These are phyloP conservation scores for Kuraishia capsulata DNA, from an alignment of 805 yeast genomes.

Conservation along the genomic window DNA sequence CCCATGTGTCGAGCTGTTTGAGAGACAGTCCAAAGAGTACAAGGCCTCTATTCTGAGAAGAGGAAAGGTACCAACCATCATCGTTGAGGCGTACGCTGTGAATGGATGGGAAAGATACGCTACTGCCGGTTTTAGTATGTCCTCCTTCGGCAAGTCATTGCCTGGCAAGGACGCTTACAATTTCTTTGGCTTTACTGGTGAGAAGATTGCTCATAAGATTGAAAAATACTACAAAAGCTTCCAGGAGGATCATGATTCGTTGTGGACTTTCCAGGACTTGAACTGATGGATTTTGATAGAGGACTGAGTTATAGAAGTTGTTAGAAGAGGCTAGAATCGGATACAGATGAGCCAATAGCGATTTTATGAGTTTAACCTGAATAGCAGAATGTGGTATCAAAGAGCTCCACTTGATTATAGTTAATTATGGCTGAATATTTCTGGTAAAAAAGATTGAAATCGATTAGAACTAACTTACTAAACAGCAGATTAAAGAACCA, in stretches of 20 bases:
- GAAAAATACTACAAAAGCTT: slow-evolving; percentile 14
- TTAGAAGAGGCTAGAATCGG: too few relatives aligned
- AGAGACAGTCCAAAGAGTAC: slow-evolving; percentile 18
- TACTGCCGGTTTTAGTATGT: slow-evolving; percentile 23
- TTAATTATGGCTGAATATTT: too few relatives aligned
- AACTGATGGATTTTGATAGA: not conserved
- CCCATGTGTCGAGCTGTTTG: slow-evolving; percentile 23
- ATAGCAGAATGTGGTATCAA: too few relatives aligned
- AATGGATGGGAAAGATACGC: slow-evolving; percentile 28
- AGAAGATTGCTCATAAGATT: slow-evolving; percentile 18
- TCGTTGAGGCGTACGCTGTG: slow-evolving; percentile 25
- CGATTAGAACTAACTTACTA: too few relatives aligned
- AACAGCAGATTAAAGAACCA: too few relatives aligned
- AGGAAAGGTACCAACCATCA: slow-evolving; percentile 18
- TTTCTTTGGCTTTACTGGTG: slow-evolving; percentile 20
- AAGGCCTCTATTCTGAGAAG: slow-evolving; percentile 15
- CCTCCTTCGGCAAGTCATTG: slow-evolving; percentile 24
- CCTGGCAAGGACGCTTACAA: slow-evolving; percentile 23
- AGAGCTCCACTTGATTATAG: too few relatives aligned
- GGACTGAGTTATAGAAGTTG: not conserved
- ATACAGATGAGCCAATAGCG: too few relatives aligned
- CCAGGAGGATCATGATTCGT: not conserved
- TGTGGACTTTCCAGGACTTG: not conserved
- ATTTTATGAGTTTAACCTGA: too few relatives aligned
- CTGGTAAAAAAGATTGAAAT: too few relatives aligned